A percentile compares a stretch with the other conserved stretches of the same genome.
Evolutionary conservation across 768 basidiomycete genomes (phyloP).

Genomic region (Cyclocybe aegerita): DNA sequence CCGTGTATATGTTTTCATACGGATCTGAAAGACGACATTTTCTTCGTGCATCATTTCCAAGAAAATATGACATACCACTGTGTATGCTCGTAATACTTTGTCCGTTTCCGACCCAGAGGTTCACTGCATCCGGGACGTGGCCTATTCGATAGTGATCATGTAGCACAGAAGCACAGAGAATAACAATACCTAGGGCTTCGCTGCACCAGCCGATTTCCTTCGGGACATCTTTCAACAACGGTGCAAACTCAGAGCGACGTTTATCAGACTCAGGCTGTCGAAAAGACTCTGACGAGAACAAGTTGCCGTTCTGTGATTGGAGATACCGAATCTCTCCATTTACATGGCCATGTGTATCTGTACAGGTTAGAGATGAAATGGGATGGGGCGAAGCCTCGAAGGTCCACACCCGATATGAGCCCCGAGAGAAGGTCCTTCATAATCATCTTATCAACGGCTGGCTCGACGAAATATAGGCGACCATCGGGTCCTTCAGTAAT

Average conservation of each 20-base stretch:
- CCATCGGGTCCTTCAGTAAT: constrained; percentile 54
- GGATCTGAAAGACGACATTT: constrained; percentile 50
- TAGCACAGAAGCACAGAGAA: background rate
- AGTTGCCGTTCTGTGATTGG: constrained; percentile 91
- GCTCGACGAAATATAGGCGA: constrained; percentile 73
- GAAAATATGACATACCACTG: constrained; percentile 51
- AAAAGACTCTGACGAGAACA: constrained; percentile 54
- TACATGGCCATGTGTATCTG: constrained; percentile 20
- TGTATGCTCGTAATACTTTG: constrained; percentile 83
- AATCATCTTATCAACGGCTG: constrained; percentile 65
- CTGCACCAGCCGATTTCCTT: constrained; percentile 71
- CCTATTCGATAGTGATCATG: constrained; percentile 31
- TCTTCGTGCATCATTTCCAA: background rate
- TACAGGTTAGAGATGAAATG: background rate
- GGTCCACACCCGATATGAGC: constrained; percentile 18
- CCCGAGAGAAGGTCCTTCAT: constrained; percentile 52
- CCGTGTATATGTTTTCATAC: constrained; percentile 92
- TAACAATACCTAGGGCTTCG: constrained; percentile 68
- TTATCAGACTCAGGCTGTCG: constrained; percentile 21
- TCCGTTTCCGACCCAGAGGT: constrained; percentile 87
- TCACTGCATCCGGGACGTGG: constrained; percentile 80
- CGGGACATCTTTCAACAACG: constrained; percentile 66
- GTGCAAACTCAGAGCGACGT: constrained; percentile 55
- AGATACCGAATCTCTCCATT: constrained; percentile 60
- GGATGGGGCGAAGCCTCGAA: constrained; percentile 6